These are phyloP conservation scores for Verticillium albo-atrum DNA, from an alignment of 2,329 filamentous ascomycete genomes.

Conservation along the genomic window DNA sequence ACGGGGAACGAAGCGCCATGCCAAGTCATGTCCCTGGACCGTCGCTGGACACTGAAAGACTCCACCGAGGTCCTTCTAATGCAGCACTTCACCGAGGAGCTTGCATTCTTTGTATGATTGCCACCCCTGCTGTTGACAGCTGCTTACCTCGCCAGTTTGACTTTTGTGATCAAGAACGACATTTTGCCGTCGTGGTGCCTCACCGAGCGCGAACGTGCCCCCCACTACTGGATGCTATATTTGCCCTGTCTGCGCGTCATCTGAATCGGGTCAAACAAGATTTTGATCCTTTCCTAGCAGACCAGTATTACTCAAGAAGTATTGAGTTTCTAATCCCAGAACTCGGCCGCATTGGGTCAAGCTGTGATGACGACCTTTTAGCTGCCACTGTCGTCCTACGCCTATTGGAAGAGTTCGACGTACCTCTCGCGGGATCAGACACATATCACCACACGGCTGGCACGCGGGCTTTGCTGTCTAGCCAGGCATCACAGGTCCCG, in stretches of 20 bases:
- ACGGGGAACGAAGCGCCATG: too few relatives aligned
- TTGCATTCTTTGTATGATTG: neutral
- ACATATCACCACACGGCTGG: slow-evolving; percentile 41
- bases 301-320: slow-evolving; percentile 49
- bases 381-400: slow-evolving; percentile 53
- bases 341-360: slow-evolving; percentile 32
- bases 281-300: slow-evolving; percentile 39
- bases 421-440: slow-evolving; percentile 31
- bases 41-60: neutral
- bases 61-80: neutral
- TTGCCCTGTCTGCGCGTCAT: slow-evolving; percentile 49
- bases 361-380: slow-evolving; percentile 45
- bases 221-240: slow-evolving; percentile 47
- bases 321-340: slow-evolving; percentile 35
- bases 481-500: slow-evolving; percentile 31
- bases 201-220: slow-evolving; percentile 43
- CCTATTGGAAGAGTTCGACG: slow-evolving; percentile 48
- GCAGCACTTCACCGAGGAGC: neutral
- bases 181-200: slow-evolving; percentile 48
- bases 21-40: neutral
- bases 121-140: neutral
- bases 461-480: slow-evolving; percentile 41
- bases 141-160: slow-evolving; percentile 4
- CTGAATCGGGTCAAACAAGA: slow-evolving; percentile 40
- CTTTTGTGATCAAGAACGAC: slow-evolving; percentile 16